Evolutionary conservation across 306 rosid genomes (phyloP).

Genomic region (Quercus agrifolia): DNA sequence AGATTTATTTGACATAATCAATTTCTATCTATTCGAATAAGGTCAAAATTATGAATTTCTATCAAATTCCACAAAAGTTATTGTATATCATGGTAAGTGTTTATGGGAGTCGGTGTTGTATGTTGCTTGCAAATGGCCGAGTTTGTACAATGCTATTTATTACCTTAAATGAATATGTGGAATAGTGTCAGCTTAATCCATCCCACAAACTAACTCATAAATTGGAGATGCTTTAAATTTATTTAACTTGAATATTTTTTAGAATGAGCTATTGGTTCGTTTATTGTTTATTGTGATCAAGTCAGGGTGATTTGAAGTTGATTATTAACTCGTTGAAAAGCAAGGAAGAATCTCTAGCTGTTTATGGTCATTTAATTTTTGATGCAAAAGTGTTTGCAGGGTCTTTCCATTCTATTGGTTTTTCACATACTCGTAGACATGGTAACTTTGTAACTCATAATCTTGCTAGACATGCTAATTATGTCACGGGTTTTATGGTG

Average conservation of each 20-base stretch:
- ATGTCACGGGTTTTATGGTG: too few relatives aligned
- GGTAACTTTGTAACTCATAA: too few relatives aligned
- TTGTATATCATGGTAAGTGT: background rate
- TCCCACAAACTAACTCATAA: background rate
- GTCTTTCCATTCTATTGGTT: too few relatives aligned
- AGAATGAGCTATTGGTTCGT: background rate
- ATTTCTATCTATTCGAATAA: background rate
- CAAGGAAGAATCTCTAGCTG: too few relatives aligned
- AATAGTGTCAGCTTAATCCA: background rate
- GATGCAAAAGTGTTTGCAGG: too few relatives aligned
- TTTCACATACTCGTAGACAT: too few relatives aligned
- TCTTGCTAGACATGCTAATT: too few relatives aligned
- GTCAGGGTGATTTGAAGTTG: background rate
- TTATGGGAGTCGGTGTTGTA: background rate
- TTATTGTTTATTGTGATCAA: background rate
- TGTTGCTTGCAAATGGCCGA: background rate
- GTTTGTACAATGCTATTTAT: background rate
- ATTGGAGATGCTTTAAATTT: background rate
- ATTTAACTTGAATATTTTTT: background rate
- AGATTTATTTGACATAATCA: background rate
- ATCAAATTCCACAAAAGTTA: background rate
- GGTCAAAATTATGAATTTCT: background rate
- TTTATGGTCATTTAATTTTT: too few relatives aligned
- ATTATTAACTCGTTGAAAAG: too few relatives aligned
- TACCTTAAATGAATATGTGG: background rate